Evolutionary conservation across 1,139 yeast species (phyloP), one percentile per base, ranked within the genome.

Genomic region (Trichomonascaceae sp.): DNA sequence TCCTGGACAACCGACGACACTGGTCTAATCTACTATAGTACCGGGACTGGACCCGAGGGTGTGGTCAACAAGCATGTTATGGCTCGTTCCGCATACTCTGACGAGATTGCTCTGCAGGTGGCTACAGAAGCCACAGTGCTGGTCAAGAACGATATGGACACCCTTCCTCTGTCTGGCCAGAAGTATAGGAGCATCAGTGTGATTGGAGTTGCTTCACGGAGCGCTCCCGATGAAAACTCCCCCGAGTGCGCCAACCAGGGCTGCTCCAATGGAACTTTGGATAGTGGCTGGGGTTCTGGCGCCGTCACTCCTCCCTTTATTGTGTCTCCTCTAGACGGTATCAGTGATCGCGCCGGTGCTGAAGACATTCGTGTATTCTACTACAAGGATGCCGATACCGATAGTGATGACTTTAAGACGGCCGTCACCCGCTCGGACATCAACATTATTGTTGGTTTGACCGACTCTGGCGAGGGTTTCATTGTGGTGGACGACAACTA

Each of bases 1-100:
- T 69, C 77, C 1, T 71, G 76, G 76, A 69, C 77, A 3, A 54
- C 56, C 37, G 70, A 69, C 43, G 69, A 75, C 1, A 65, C 60
- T 44, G 76, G 71, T 15, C 72, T 66, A 38, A 60, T 67, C 38
- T 68, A 57, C 44, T 72, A 73, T 13, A 43, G 35, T 4, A 71
- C 70, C 43, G 67, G 67, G 35, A 65, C 52, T 41, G 76, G 77
- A 1, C 72, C 76, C 6, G 64, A 67, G 16, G 60, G 61, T 17
- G 70, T 65, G 44, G 67, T 70, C 27, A 74, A 74, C 46, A 63
- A 69, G 60, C 78, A 72, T 45, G 58, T 64, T 30, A 74, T 72
- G 37, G 74, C 70, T 3, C 58, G 76, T 30, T 61, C 66, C 18
- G 60, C 59, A 13, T 63, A 67, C 35, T 65, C 74, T 17, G 67